Evolutionary conservation across 306 rosid genomes (phyloP).

Genomic region (Oxytropis ochrocephala): DNA sequence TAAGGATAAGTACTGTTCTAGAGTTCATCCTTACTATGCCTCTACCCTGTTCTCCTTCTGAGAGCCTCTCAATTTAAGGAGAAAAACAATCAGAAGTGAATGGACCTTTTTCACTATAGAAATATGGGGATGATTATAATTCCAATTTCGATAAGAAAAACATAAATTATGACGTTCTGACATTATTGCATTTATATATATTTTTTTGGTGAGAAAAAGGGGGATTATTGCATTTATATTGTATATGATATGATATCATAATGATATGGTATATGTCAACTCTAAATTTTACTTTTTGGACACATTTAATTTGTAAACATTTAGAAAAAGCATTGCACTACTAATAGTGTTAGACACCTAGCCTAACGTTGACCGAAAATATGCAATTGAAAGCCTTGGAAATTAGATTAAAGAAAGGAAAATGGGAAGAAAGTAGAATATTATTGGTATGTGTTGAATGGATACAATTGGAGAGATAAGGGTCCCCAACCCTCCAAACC

Average conservation of each 20-base stretch:
- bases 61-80: neutral
- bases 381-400: too few species aligned
- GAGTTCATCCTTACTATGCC: neutral
- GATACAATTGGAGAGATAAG: too few species aligned
- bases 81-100: neutral
- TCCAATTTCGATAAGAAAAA: neutral
- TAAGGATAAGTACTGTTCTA: too few species aligned
- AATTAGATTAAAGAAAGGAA: too few species aligned
- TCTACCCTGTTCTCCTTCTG: neutral
- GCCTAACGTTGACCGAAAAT: too few species aligned
- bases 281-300: neutral
- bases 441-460: too few species aligned
- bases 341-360: too few species aligned
- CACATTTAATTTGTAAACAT: neutral
- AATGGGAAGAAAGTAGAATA: too few species aligned
- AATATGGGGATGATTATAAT: too few species aligned
- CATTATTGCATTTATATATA: neutral
- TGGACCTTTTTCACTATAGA: neutral
- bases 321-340: neutral
- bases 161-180: neutral
- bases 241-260: too few species aligned
- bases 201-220: too few species aligned
- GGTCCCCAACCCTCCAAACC: too few species aligned
- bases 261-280: neutral
- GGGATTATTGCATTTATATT: slow-evolving; percentile 1